phyloP scores from a whole-genome alignment of 2,329 filamentous ascomycete genomes.

The Monilinia laxa region DNA sequence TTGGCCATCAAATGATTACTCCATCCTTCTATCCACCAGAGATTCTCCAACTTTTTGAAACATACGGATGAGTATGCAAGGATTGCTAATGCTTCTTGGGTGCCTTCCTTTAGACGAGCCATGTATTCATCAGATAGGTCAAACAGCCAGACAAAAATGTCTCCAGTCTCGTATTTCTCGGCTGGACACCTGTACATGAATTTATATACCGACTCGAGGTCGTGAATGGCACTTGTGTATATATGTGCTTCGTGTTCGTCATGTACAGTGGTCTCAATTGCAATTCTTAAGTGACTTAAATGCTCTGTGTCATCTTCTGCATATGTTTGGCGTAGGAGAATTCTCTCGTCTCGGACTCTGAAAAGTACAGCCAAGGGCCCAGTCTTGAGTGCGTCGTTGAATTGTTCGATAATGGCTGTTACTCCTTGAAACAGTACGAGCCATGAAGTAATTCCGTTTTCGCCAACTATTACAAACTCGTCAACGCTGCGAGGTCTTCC shows the following conservation, averaged over 20 bases:
- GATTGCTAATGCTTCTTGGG: slow-evolving; percentile 41
- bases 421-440: slow-evolving; percentile 35
- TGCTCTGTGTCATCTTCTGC: slow-evolving; percentile 4
- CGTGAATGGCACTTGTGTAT: slow-evolving; percentile 33
- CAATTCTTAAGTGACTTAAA: background rate
- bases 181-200: slow-evolving; percentile 28
- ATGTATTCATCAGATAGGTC: slow-evolving; percentile 41
- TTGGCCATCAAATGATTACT: slow-evolving; percentile 37
- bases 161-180: slow-evolving; percentile 38
- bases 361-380: background rate
- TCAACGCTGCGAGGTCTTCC: slow-evolving; percentile 38
- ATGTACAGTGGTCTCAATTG: slow-evolving; percentile 9
- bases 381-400: background rate
- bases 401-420: slow-evolving; percentile 3
- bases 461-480: slow-evolving; percentile 40
- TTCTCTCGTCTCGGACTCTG: background rate
- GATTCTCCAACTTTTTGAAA: slow-evolving; percentile 37
- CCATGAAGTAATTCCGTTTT: slow-evolving; percentile 41
- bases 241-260: background rate
- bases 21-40: slow-evolving; percentile 43
- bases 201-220: slow-evolving; percentile 39
- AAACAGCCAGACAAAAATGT: slow-evolving; percentile 44
- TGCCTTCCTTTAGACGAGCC: slow-evolving; percentile 39
- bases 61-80: slow-evolving; percentile 40
- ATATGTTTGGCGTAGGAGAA: background rate